phyloP scores from a whole-genome alignment of 306 rosid genomes.

The cucumber (Cucumis sativus) region Cucumber_9930_V3 NC_026656.2:8410001-8410500 shows the following conservation, averaged over 20 bases:
- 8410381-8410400: constrained; percentile 97
- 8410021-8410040: constrained; percentile 76
- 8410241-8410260: constrained; percentile 86
- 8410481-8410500: constrained; percentile 87
- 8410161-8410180: constrained; percentile 39
- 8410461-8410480: constrained; percentile 79
- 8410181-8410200: constrained; percentile 28
- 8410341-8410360: constrained; percentile 91
- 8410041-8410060: constrained; percentile 72
- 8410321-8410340: constrained; percentile 30
- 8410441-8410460: constrained; percentile 58
- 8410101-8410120: constrained; percentile 66
- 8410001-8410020: constrained; percentile 63
- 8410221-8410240: constrained; percentile 70
- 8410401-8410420: constrained; percentile 95
- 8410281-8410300: constrained; percentile 83
- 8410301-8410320: constrained; percentile 36
- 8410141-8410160: constrained; percentile 36
- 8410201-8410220: constrained; percentile 38
- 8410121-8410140: constrained; percentile 61
- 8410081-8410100: constrained; percentile 57
- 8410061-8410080: constrained; percentile 71
- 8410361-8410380: constrained; percentile 92
- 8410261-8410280: constrained; percentile 88
- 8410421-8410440: constrained; percentile 79